These are phyloP conservation scores for Mortierella sp. DNA, from an alignment of 371 early-diverging fungal genomes.

Conservation along the genomic window DNA sequence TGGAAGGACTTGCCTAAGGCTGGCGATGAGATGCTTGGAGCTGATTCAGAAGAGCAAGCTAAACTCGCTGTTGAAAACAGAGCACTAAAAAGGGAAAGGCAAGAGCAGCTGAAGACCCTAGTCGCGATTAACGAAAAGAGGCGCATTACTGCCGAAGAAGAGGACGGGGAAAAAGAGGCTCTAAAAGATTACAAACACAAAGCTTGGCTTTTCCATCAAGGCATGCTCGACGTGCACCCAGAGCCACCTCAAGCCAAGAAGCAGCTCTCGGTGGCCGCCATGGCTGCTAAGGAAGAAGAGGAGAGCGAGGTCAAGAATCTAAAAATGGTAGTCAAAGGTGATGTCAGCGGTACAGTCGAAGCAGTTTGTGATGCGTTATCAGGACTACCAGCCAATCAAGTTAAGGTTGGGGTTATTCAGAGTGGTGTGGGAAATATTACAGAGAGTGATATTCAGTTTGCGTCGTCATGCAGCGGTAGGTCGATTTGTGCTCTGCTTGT, in stretches of 20 bases:
- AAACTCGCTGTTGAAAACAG: slow-evolving; percentile 84
- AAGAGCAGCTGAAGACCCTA: slow-evolving; percentile 73
- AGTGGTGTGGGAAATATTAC: slow-evolving; percentile 89
- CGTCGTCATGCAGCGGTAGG: slow-evolving; percentile 68
- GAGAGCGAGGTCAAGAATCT: slow-evolving; percentile 65
- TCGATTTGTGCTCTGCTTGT: not conserved
- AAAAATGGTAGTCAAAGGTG: slow-evolving; percentile 71
- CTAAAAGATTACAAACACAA: slow-evolving; percentile 71
- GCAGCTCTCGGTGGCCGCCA: slow-evolving; percentile 43
- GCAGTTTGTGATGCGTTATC: slow-evolving; percentile 86
- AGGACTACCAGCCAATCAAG: slow-evolving; percentile 84
- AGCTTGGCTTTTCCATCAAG: slow-evolving; percentile 78
- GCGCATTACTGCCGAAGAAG: slow-evolving; percentile 66
- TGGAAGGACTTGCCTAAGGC: slow-evolving; percentile 95
- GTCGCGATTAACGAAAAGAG: slow-evolving; percentile 86
- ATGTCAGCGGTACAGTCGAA: slow-evolving; percentile 96
- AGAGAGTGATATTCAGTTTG: slow-evolving; percentile 83
- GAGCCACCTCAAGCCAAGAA: slow-evolving; percentile 59
- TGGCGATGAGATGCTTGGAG: slow-evolving; percentile 90
- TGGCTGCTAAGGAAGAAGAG: slow-evolving; percentile 48
- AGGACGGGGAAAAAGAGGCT: slow-evolving; percentile 72
- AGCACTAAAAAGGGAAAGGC: slow-evolving; percentile 67
- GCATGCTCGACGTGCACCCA: slow-evolving; percentile 68
- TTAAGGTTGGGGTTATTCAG: slow-evolving; percentile 78
- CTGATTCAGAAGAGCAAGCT: slow-evolving; percentile 77